phyloP scores from a whole-genome alignment of 805 yeast genomes.

The Saccharomycopsis amapae region DNA sequence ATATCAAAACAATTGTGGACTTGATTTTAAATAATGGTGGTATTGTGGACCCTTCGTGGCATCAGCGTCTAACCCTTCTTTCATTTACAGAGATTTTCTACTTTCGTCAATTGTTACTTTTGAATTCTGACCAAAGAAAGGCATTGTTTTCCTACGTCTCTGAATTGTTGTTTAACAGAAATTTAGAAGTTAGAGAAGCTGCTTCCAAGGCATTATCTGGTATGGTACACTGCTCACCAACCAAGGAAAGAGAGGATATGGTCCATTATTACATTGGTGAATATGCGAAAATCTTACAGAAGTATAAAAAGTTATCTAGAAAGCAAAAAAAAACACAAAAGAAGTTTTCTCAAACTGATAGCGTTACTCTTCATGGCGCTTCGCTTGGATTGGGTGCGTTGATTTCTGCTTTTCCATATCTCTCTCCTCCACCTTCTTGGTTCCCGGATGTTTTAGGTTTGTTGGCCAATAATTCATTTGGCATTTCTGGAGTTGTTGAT shows the following conservation, averaged over 20 bases:
- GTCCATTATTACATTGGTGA: conserved; percentile 37
- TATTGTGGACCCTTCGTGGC: conserved; percentile 37
- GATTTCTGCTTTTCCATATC: conserved; percentile 82
- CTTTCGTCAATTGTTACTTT: conserved; percentile 55
- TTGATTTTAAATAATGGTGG: conserved; percentile 37
- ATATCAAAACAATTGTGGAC: conserved; percentile 37
- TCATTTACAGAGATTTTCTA: conserved; percentile 64
- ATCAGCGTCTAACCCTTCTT: conserved; percentile 61
- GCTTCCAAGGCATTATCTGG: conserved; percentile 75
- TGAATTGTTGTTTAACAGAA: conserved; percentile 49
- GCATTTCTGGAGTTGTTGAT: conserved; percentile 73
- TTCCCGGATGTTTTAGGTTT: conserved; percentile 64
- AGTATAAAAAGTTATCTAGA: conserved; percentile 23
- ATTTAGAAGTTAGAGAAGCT: conserved; percentile 66
- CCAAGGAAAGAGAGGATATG: conserved; percentile 33
- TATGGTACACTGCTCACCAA: conserved; percentile 54
- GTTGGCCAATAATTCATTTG: conserved; percentile 63
- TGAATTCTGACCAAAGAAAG: conserved; percentile 41
- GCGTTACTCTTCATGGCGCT: conserved; percentile 66
- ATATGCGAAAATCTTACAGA: conserved; percentile 38
- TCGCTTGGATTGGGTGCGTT: conserved; percentile 84
- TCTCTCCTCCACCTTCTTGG: conserved; percentile 90
- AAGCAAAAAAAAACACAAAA: conserved; percentile 24
- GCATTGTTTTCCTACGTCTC: conserved; percentile 46
- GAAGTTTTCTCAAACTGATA: conserved; percentile 33